Base-by-base conservation (phyloP, 306 rosid genomes). In the Fragaria nilgerrensis region DNA sequence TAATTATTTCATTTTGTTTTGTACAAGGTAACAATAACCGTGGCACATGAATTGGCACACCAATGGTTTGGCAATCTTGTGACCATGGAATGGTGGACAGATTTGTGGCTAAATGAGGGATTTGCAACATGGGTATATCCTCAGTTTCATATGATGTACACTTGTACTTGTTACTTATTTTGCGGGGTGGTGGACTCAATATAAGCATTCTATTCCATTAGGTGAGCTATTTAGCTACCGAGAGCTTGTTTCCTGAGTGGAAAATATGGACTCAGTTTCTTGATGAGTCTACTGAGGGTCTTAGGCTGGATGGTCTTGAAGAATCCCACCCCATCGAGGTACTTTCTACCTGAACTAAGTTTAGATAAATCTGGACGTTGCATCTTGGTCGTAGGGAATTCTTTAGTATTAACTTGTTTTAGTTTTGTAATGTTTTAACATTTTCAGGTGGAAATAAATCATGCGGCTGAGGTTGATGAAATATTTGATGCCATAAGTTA, bases 81-180 rank as follows among this genome's bases (percentile, higher is more conserved):
- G 72, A 94, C 97, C 25, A 92, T 92, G 97, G 97, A 92, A 84
- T 94, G 98, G 98, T 94, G 98, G 98, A 92, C 96, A n/a, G 89
- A 94, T 88, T 85, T 94, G 71, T 94, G 98, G 98, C 82, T 94
- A 78, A 94, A 94, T 76, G 98, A 94, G 85, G 98, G 98, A 39
- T 94, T 94, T 75, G 98, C 97, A 55, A 94, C 98, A 81, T 94
- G 98, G 97, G 98, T 94, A 84, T 64, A 79, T 75, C 79, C 82
- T 78, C 73, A 34, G 25, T 37, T 82, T 83, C 72, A 50, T 52
- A 68, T 52, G 62, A 49, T 70, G 11, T 44, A 10, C 48, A 10
- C 48, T 44, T 44, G 14, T n/a, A 76, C 19, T 74, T 59, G 29
- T 68, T 70, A 50, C 50, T 62, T 27, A 71, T 4, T 62, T 62